Conservation (phyloP, 1,284 basidiomycete species). For the Heliocybe sulcata region DNA sequence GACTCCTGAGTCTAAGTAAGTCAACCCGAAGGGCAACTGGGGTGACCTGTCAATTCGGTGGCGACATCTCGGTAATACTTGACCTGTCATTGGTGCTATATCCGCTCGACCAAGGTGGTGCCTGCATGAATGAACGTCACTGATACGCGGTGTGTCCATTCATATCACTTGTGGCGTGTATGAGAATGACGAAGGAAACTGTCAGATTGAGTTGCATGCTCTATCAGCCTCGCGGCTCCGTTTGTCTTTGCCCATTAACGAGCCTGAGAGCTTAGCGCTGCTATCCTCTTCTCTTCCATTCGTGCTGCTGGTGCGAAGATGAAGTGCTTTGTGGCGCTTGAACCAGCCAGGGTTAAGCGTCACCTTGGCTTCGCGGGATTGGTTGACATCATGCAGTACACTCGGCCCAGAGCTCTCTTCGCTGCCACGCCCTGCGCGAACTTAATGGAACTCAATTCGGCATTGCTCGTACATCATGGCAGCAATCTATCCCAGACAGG, state of each 20-base stretch:
- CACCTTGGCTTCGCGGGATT: no score
- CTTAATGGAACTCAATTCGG: no score
- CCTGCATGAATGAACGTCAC: not conserved
- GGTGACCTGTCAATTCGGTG: not conserved
- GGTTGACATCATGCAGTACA: no score
- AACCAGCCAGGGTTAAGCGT: no score
- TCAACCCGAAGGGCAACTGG: no score
- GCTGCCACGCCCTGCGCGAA: no score
- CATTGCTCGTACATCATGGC: no score
- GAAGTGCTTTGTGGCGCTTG: not conserved
- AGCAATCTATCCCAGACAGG: no score
- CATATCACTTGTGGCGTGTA: not conserved
- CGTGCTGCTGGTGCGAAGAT: not conserved
- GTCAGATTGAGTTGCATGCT: not conserved
- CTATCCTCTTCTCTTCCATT: not conserved
- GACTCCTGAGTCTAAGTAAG: no score
- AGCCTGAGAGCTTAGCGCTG: not conserved
- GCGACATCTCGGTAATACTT: not conserved
- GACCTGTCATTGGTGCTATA: not conserved
- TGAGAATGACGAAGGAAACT: not conserved
- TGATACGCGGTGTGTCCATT: not conserved
- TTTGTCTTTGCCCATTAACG: not conserved
- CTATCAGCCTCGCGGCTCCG: not conserved
- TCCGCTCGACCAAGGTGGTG: not conserved
- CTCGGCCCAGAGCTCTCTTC: no score